These are phyloP conservation scores for Fusarium sp. DNA, from an alignment of 2,329 filamentous ascomycete genomes.

Conservation along the genomic window DNA sequence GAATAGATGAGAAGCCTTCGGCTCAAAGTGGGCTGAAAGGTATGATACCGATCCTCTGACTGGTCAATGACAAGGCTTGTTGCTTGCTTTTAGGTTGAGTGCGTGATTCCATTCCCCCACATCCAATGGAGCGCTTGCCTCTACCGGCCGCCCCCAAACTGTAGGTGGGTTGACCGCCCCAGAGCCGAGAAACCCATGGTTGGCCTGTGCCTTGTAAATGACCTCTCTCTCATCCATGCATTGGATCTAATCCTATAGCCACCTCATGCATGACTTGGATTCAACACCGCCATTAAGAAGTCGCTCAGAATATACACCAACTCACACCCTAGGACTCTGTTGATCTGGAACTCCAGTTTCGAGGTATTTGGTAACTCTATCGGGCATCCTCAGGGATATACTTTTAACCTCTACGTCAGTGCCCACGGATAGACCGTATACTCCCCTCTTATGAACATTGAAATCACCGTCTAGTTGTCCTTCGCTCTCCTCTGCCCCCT, in stretches of 20 bases:
- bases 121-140: conserved; percentile 6
- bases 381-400: no score
- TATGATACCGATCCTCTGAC: conserved; percentile 3
- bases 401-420: no score
- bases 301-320: background rate
- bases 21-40: conserved; percentile 1
- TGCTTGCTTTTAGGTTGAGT: conserved; percentile 12
- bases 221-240: background rate
- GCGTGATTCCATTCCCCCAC: conserved; percentile 19
- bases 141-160: conserved; percentile 5
- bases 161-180: conserved; percentile 6
- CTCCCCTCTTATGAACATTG: no score
- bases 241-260: no score
- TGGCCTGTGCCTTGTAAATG: conserved; percentile 6
- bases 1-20: background rate
- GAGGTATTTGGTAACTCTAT: no score
- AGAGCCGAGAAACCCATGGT: background rate
- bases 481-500: background rate
- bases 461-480: conserved; percentile 6
- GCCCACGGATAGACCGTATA: no score
- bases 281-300: background rate
- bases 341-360: no score
- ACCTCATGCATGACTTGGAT: background rate
- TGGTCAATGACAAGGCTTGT: conserved; percentile 3
- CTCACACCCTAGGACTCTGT: no score